Evolutionary conservation across 306 rosid genomes (phyloP).

Genomic region (Cucumis sativus): DNA sequence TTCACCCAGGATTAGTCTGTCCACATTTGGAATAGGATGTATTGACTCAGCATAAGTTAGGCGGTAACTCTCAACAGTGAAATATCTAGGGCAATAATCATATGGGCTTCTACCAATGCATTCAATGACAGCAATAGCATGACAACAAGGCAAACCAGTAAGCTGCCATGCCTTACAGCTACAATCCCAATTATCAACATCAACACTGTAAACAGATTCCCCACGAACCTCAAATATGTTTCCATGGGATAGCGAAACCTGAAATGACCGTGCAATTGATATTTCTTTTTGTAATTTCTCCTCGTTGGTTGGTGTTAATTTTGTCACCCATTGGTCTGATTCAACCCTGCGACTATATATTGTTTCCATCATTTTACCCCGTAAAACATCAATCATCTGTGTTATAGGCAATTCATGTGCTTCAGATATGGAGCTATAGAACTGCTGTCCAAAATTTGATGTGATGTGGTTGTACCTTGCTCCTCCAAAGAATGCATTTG

Average conservation of each 20-base stretch:
- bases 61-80: slow-evolving; percentile 53
- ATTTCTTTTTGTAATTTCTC: slow-evolving; percentile 56
- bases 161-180: slow-evolving; percentile 91
- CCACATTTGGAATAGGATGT: slow-evolving; percentile 66
- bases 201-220: slow-evolving; percentile 59
- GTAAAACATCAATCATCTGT: slow-evolving; percentile 76
- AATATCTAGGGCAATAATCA: slow-evolving; percentile 76
- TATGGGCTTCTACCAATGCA: slow-evolving; percentile 53
- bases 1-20: slow-evolving; percentile 39
- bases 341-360: slow-evolving; percentile 46
- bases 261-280: slow-evolving; percentile 36
- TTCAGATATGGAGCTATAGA: slow-evolving; percentile 86
- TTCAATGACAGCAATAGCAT: slow-evolving; percentile 69
- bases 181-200: slow-evolving; percentile 76
- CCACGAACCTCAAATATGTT: slow-evolving; percentile 77
- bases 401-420: slow-evolving; percentile 92
- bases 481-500: slow-evolving; percentile 71
- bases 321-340: slow-evolving; percentile 65
- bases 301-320: slow-evolving; percentile 75
- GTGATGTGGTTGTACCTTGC: slow-evolving; percentile 68
- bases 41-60: slow-evolving; percentile 67
- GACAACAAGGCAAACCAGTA: slow-evolving; percentile 84
- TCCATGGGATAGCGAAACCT: slow-evolving; percentile 47
- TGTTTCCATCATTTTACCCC: slow-evolving; percentile 84
- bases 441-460: slow-evolving; percentile 70